Evolutionary conservation across 208 protist genomes (phyloP), one percentile per base, ranked within the genome.

Genomic region (Trypanosoma melophagium): DNA sequence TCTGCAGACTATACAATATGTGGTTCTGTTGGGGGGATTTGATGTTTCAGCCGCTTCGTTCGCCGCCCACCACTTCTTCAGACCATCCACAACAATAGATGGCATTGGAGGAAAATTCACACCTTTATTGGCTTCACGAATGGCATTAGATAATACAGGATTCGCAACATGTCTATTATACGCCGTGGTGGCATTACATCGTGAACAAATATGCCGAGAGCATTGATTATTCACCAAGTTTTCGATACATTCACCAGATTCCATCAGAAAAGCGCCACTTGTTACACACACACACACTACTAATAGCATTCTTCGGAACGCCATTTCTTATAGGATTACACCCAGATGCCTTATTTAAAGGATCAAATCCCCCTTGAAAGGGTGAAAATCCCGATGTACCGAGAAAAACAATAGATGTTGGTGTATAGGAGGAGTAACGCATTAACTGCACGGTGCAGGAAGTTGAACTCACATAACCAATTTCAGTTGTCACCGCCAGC

Each of bases 301-400:
- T 79, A 19, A 88, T 61, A 28, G 81, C 59, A 21, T 83, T 64
- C 8, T 57, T 70, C 52, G 12, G 13, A 9, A 77, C 54, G 28
- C 17, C 22, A 7, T 35, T n/a, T 5, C 9, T 31, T 13, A 67
- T 19, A 45, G 61, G 8, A 5, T 51, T 1, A 57, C 61, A 67
- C 4, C 61, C 61, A n/a, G 8, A 41, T 28, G 1, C n/a, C 21
- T 31, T 84, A 74, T 84, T 79, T 31, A 76, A 79, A 13, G 83
- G 83, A 40, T 89, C 66, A 63, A 66, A 84, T 13, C 83, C 83
- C 8, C 83, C 83, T 19, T 81, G 44, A 63, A 84, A 76, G 49
- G 83, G 83, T 44, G 83, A 89, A 50, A 86, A 83, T 21, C 83
- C 72, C 14, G 80, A 77, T n/a, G 80, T 89, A 31, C 83, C 83